Conservation (phyloP, 192 early-diverging fungal species). For the Allomyces macrogynus region DNA sequence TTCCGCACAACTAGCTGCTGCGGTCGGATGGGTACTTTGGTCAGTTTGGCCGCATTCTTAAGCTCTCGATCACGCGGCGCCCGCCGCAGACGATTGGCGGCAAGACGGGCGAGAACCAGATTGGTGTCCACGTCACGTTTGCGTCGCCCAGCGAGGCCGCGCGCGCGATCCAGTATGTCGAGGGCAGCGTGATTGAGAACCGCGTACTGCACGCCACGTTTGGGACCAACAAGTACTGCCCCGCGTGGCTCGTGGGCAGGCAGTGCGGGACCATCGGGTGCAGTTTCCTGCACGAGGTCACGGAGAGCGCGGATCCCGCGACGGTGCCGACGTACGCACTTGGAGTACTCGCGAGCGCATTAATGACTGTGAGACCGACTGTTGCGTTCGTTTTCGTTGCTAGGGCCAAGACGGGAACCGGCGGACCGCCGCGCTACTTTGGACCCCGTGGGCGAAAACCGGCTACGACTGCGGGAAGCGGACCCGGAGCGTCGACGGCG, state of each 20-base stretch:
- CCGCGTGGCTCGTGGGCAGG: slow-evolving; percentile 78
- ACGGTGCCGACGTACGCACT: too few relatives aligned
- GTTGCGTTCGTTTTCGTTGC: too few relatives aligned
- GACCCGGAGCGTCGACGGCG: too few relatives aligned
- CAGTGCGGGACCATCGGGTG: slow-evolving; percentile 82
- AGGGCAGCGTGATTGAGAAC: slow-evolving; percentile 72
- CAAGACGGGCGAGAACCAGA: slow-evolving; percentile 17
- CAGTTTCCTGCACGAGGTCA: slow-evolving; percentile 87
- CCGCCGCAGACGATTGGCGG: slow-evolving; percentile 12
- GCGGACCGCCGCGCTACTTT: too few relatives aligned
- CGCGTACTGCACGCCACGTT: slow-evolving; percentile 52
- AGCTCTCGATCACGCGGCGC: slow-evolving; percentile 76
- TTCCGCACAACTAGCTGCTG: slow-evolving; percentile 20
- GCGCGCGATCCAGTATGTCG: slow-evolving; percentile 79
- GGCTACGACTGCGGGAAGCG: too few relatives aligned
- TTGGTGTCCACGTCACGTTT: slow-evolving; percentile 88
- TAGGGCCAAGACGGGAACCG: too few relatives aligned
- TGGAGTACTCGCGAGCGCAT: too few relatives aligned
- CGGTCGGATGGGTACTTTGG: slow-evolving; percentile 85
- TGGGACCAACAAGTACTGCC: slow-evolving; percentile 97
- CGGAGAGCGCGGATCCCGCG: slow-evolving; percentile 35
- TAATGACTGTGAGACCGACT: too few relatives aligned
- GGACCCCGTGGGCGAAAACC: too few relatives aligned
- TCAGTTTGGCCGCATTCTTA: slow-evolving; percentile 88
- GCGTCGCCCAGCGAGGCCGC: slow-evolving; percentile 76